Conservation (phyloP, 2,329 filamentous ascomycete species). For the Botrytis cinerea region DNA sequence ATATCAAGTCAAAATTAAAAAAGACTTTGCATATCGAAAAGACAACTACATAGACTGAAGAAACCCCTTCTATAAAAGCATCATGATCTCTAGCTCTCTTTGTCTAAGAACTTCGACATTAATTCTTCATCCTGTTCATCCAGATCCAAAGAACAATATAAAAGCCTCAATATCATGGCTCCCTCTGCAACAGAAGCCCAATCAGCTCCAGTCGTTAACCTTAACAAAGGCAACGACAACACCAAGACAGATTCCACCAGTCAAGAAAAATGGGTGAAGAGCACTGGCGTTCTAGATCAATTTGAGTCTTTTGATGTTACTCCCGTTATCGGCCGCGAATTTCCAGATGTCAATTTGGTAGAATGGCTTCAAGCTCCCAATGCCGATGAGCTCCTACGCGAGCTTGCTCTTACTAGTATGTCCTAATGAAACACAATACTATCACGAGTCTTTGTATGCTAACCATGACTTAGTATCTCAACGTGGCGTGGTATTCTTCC, state of each 20-base stretch:
- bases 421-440: slow-evolving; percentile 21
- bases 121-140: slow-evolving; percentile 24
- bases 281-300: slow-evolving; percentile 36
- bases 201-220: neutral
- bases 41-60: slow-evolving; percentile 10
- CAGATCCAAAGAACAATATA: neutral
- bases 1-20: neutral
- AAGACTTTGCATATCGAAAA: neutral
- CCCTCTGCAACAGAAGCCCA: slow-evolving; percentile 32
- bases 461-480: slow-evolving; percentile 56
- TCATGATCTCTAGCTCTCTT: slow-evolving; percentile 31
- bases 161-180: slow-evolving; percentile 27
- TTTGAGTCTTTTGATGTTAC: slow-evolving; percentile 45
- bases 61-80: neutral
- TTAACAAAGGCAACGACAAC: slow-evolving; percentile 18
- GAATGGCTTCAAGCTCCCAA: slow-evolving; percentile 52
- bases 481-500: slow-evolving; percentile 71
- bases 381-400: slow-evolving; percentile 50
- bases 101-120: slow-evolving; percentile 26
- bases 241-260: slow-evolving; percentile 22
- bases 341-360: slow-evolving; percentile 45
- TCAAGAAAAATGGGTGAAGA: slow-evolving; percentile 36
- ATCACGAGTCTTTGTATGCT: neutral
- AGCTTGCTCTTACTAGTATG: slow-evolving; percentile 50
- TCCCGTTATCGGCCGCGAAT: slow-evolving; percentile 52